Conservation (phyloP, 164 flowering plant species). For the Liquidambar formosana region DNA sequence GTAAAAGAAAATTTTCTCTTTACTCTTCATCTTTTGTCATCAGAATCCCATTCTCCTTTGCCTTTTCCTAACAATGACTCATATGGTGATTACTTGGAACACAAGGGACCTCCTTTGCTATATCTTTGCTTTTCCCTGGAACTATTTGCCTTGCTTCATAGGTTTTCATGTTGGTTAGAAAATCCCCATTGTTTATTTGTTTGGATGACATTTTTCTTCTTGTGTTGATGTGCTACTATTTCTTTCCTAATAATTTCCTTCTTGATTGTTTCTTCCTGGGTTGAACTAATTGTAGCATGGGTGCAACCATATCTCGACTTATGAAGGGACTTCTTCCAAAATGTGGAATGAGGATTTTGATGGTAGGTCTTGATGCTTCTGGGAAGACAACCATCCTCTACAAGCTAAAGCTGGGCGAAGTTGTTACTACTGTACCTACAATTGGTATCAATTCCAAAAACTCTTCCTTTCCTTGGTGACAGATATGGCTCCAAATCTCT, state of each 20-base stretch:
- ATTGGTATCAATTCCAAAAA: conserved; percentile 31
- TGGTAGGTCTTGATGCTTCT: conserved; percentile 61
- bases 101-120: neutral
- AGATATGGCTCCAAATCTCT: neutral
- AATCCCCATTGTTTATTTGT: no score
- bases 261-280: neutral
- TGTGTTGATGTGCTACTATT: neutral
- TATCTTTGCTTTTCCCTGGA: neutral
- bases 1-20: no score
- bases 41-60: neutral
- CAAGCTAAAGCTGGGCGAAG: conserved; percentile 57
- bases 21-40: neutral
- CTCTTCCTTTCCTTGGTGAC: neutral
- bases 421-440: conserved; percentile 48
- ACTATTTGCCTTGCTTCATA: neutral
- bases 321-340: conserved; percentile 21
- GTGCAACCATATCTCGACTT: neutral
- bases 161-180: neutral
- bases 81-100: neutral
- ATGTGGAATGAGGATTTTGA: conserved; percentile 38
- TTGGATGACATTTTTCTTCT: neutral
- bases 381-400: conserved; percentile 61
- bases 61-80: neutral
- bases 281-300: conserved; percentile 1
- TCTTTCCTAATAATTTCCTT: neutral